Evolutionary conservation across 495 filamentous ascomycete species (phyloP), one percentile per base, ranked within the genome.

Genomic region (Aspergillus sclerotiicarbonarius): DNA sequence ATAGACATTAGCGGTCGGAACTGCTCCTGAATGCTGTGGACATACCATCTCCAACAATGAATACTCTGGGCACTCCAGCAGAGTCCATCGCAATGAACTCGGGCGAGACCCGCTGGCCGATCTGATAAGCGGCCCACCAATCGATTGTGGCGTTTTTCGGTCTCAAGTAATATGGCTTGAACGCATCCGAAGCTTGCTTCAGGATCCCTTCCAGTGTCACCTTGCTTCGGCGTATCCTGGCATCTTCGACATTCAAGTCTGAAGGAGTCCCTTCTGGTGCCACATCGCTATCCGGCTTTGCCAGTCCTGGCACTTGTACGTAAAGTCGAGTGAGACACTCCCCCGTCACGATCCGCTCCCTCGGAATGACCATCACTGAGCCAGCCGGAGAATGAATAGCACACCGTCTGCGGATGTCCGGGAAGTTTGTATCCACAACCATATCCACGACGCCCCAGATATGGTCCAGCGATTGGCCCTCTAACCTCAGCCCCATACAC

Each of bases 301-400:
- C 60, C 25, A 67, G 68, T 0, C 70, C 74, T 1, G 70, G 66
- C 0, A 80, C 67, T 53, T 80, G 75, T 35, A 89, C 84, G 69
- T 90, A 91, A 1, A 91, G 62, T 15, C 87, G 80, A n/a, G 87
- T 86, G 19, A 88, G 71, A 66, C 83, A 84, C 55, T 84, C 82
- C 1, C 75, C 76, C 6, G 71, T 72, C 6, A 66, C 68, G 33
- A 78, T 74, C 7, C 69, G 66, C 61, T 90, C 87, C 13, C 88
- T 80, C 0, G 88, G 88, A 52, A 91, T 86, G 10, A 88, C 71
- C 80, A 91, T 86, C 19, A 90, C 73, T 10, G 80, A 85, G 1
- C 88, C 88, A 1, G 79, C 78, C 6, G 81, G 80, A 5, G 83
- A 84, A 63, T 90, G 86, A 49, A 90, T 84, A 6, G 84, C 82